phyloP scores from a whole-genome alignment of 306 rosid species.

The Notholithocarpus densiflorus region DNA sequence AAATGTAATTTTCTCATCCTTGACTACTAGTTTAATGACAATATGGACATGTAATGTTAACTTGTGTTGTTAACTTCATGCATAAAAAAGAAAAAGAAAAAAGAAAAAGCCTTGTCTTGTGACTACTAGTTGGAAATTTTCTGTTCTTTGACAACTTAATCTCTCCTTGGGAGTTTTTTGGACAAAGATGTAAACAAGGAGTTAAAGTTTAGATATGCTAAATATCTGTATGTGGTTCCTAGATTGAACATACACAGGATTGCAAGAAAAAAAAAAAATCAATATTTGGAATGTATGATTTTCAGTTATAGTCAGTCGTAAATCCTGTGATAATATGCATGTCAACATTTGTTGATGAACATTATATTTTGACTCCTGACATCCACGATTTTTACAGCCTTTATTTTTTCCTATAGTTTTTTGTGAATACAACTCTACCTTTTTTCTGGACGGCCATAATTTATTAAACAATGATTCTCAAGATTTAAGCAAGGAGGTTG shows the following conservation, averaged over 20 bases:
- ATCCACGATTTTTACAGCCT: neutral
- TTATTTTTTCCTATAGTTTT: neutral
- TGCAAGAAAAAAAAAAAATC: neutral
- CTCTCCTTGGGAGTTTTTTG: neutral
- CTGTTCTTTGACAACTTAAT: neutral
- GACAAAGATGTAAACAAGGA: neutral
- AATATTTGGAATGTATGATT: neutral
- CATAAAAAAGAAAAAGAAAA: neutral
- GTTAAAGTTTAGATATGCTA: neutral
- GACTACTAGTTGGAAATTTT: neutral
- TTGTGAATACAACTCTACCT: neutral
- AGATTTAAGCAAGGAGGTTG: neutral
- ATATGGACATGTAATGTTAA: conserved; percentile 11
- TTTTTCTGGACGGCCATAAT: neutral
- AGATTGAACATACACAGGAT: neutral
- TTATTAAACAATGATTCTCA: neutral
- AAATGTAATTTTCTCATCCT: conserved; percentile 56
- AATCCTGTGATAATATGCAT: neutral
- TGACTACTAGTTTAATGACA: neutral
- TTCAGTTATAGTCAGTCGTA: neutral
- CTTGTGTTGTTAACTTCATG: conserved; percentile 10
- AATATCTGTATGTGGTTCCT: neutral
- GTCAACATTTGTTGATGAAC: neutral
- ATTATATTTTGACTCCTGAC: neutral
- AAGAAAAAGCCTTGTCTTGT: neutral